A percentile compares a stretch with the other conserved stretches of the same genome.
Evolutionary conservation across 306 rosid species (phyloP).

Genomic region (Rosa rugosa): DNA sequence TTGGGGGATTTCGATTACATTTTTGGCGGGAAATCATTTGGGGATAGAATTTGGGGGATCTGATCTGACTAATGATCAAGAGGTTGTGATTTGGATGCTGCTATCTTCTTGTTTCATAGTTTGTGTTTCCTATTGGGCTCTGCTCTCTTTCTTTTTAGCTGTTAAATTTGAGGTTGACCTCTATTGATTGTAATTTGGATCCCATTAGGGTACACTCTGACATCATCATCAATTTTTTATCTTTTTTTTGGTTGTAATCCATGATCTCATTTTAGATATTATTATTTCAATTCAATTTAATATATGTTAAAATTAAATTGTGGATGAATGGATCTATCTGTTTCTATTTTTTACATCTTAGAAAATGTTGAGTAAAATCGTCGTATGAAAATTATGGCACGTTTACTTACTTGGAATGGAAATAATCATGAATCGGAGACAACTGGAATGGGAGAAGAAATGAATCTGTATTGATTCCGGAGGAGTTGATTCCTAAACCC

Average conservation of each 20-base stretch:
- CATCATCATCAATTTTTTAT: constrained; percentile 6
- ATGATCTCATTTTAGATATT: not conserved
- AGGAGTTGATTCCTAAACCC: too few relatives aligned
- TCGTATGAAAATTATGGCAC: too few relatives aligned
- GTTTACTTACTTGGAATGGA: too few relatives aligned
- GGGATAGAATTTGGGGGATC: not conserved
- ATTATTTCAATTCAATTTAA: not conserved
- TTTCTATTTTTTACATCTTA: too few relatives aligned
- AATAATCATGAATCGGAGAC: too few relatives aligned
- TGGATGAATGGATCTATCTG: too few relatives aligned
- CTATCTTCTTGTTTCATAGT: not conserved
- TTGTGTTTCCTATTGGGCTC: not conserved
- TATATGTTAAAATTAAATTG: too few relatives aligned
- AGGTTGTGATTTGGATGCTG: not conserved
- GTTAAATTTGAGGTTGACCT: constrained; percentile 14
- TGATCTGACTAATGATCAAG: not conserved
- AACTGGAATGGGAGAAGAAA: too few relatives aligned
- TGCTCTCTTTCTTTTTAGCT: not conserved
- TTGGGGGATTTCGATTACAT: not conserved
- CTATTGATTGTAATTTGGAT: constrained; percentile 14
- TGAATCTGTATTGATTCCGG: too few relatives aligned
- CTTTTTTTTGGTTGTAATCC: too few relatives aligned
- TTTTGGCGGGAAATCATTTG: constrained; percentile 18
- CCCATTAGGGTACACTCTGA: constrained; percentile 5
- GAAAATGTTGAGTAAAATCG: too few relatives aligned